Base-by-base conservation (phyloP, 495 filamentous ascomycete species). In the Acidomyces sp. region DNA sequence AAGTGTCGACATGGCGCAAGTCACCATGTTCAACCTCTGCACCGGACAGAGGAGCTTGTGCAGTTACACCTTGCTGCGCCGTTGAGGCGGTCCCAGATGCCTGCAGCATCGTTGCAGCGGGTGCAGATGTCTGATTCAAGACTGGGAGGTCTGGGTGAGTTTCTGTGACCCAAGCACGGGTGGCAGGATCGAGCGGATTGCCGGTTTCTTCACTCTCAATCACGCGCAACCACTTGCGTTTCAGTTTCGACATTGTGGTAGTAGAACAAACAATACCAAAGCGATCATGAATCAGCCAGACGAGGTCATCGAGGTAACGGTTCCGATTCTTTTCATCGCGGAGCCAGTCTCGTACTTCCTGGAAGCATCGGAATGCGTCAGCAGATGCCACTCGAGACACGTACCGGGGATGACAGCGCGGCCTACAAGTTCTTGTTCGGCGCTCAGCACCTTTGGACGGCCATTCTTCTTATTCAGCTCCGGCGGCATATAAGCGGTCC, bases 391-490 rank as follows among this genome's bases (percentile, higher is more conserved):
- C 6, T 29, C 23, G 23, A 39, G 16, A 28, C 26, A 28, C 26
- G 7, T 28, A 28, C 7, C 26, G 26, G 7, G 7, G 13, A 7
- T 28, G 26, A 28, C 13, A 13, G 26, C 13, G 26, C 26, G 13
- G 15, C 31, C 7, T 43, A 51, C 48, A 4, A 51, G 38, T 26
- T 51, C 48, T 33, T 51, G 48, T 26, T 51, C 48, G 3, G 42
- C 43, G 5, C 18, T 51, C 6, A 51, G 23, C 24, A 43, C 39
- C 33, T 51, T 51, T 15, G 48, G 48, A 25, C 48, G 17, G 3
- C 48, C 48, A 30, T 51, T 51, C 38, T 46, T 51, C 39, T 51
- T 51, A 30, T 51, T 51, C 29, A 51, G 21, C 35, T 51, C 48
- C 10, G 19, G 5, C 15, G 48, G 48, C 38, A 46, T 42, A 25